Conservation (phyloP, 305 asterid species). For the Fraxinus paxiana region DNA sequence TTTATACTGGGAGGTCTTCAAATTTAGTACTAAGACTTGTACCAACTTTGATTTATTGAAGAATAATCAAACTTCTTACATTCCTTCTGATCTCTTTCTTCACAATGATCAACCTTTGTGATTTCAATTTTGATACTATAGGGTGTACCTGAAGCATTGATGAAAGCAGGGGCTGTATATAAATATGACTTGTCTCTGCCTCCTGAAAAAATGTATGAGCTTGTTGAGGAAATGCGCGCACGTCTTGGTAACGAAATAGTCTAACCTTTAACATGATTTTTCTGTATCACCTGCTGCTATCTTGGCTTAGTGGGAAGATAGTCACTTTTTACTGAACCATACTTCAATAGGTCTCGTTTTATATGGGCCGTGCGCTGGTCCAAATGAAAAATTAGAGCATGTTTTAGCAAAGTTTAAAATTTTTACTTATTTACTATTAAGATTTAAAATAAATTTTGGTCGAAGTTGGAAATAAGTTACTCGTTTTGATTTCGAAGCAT, state of each 20-base stretch:
- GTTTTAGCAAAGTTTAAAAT: neutral
- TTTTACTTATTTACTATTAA: neutral
- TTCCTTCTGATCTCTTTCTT: neutral
- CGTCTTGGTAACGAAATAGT: conserved; percentile 58
- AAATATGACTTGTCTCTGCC: conserved; percentile 93
- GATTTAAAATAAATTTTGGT: neutral
- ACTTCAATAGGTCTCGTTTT: neutral
- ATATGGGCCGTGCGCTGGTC: neutral
- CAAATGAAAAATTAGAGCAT: neutral
- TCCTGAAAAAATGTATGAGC: conserved; percentile 73
- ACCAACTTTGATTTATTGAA: conserved; percentile 2
- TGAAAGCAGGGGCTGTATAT: conserved; percentile 92
- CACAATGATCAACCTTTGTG: conserved; percentile 5
- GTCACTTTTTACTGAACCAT: neutral
- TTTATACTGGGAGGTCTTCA: neutral
- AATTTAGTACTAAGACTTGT: conserved; percentile 2
- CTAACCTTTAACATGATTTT: conserved; percentile 6
- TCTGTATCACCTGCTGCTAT: conserved; percentile 1
- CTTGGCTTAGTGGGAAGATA: conserved; percentile 1
- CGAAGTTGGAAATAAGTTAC: neutral
- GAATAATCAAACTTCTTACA: neutral
- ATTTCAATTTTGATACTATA: conserved; percentile 33
- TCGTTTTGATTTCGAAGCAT: neutral
- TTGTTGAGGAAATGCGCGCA: conserved; percentile 78
- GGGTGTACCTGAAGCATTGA: conserved; percentile 94